phyloP scores from a whole-genome alignment of 176 grass and related monocot species.

The Chloris gayana region DNA sequence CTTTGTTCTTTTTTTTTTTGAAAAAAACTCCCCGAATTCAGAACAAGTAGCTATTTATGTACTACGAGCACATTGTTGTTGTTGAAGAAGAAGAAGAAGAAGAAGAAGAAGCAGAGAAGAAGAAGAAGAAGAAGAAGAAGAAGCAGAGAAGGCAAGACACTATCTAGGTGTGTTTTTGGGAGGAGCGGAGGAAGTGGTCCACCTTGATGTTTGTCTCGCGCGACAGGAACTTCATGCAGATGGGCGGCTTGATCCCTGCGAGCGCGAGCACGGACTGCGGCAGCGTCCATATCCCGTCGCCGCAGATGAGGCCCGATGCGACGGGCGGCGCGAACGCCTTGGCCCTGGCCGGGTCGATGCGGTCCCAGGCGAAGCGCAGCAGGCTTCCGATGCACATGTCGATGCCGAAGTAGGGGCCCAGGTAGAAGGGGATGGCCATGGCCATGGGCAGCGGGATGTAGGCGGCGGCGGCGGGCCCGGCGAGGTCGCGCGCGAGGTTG shows the following conservation, averaged over 20 bases:
- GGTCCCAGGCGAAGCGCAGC: slow-evolving; percentile 54
- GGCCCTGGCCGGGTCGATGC: slow-evolving; percentile 41
- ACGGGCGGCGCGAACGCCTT: slow-evolving; percentile 64
- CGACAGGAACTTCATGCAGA: slow-evolving; percentile 87
- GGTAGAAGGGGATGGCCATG: slow-evolving; percentile 73
- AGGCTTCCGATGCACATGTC: slow-evolving; percentile 68
- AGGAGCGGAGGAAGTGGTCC: slow-evolving; percentile 42
- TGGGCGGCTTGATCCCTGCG: slow-evolving; percentile 59
- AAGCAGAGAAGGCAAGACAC: too few species aligned
- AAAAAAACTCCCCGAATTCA: too few species aligned
- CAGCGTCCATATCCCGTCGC: slow-evolving; percentile 75
- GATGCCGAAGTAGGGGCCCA: slow-evolving; percentile 65
- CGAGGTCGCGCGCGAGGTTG: slow-evolving; percentile 55
- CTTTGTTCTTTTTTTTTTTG: too few species aligned
- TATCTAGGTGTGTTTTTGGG: not conserved
- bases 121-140: too few species aligned
- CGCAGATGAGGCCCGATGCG: slow-evolving; percentile 76
- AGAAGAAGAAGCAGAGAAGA: too few species aligned
- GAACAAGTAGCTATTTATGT: too few species aligned
- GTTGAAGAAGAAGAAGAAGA: too few species aligned
- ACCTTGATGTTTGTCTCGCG: slow-evolving; percentile 49
- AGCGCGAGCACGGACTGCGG: slow-evolving; percentile 73
- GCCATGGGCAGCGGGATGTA: slow-evolving; percentile 65
- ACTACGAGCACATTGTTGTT: too few species aligned
- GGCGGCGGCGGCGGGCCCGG: slow-evolving; percentile 29